A percentile compares a stretch with the other conserved stretches of the same genome.
Conservation (phyloP, 2,329 filamentous ascomycete genomes). For the Talaromyces sp. region DNA sequence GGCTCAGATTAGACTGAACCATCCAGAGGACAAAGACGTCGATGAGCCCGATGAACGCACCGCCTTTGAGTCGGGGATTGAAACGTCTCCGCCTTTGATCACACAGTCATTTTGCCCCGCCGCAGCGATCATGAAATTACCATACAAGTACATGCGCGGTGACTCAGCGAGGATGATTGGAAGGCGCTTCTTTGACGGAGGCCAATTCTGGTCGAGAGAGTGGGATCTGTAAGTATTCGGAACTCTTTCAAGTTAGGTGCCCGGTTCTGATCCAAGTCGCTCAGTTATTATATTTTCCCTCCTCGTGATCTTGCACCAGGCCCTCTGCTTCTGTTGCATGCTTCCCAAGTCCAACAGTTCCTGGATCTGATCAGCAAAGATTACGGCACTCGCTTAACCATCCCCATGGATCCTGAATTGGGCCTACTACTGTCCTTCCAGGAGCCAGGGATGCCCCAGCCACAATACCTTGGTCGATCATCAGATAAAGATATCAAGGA, state of each 20-base stretch:
- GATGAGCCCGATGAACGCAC: background rate
- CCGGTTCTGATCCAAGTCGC: background rate
- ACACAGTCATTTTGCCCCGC: conserved; percentile 37
- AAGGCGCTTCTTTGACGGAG: conserved; percentile 36
- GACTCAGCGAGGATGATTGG: conserved; percentile 31
- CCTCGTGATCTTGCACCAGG: conserved; percentile 43
- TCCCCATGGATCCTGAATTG: conserved; percentile 52
- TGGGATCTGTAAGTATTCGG: conserved; percentile 71
- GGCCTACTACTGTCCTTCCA: conserved; percentile 61
- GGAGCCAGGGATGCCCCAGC: conserved; percentile 55
- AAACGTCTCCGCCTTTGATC: conserved; percentile 5
- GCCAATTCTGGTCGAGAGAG: conserved; percentile 47
- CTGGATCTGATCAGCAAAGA: conserved; percentile 58
- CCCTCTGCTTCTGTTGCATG: conserved; percentile 63
- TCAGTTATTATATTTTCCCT: conserved; percentile 63
- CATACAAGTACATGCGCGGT: conserved; percentile 39
- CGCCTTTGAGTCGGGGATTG: conserved; percentile 5
- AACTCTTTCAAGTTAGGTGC: background rate
- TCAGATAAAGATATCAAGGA: conserved; percentile 42
- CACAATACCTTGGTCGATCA: conserved; percentile 62
- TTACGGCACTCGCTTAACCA: conserved; percentile 48
- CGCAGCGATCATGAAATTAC: conserved; percentile 36
- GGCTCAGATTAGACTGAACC: background rate
- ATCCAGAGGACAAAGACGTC: background rate
- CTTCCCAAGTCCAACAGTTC: conserved; percentile 59